Conservation (phyloP, 306 rosid species). For the Rosa lucieae region DNA sequence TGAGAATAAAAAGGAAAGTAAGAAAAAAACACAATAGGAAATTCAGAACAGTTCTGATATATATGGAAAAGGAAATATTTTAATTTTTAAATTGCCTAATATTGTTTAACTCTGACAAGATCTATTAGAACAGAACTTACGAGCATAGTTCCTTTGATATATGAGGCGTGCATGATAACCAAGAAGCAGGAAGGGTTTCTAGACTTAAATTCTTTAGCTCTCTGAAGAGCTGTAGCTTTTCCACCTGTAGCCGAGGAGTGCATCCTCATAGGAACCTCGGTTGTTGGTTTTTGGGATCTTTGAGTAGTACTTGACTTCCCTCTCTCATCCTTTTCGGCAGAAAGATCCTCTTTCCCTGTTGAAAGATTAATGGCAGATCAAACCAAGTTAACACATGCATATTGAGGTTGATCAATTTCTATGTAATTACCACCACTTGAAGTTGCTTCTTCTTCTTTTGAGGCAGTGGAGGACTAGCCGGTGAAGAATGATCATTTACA, state of each 20-base stretch:
- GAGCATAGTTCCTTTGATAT: not conserved
- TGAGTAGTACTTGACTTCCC: not conserved
- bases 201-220: slow-evolving; percentile 13
- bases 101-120: not conserved
- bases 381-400: not conserved
- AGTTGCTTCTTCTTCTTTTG: not conserved
- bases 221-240: slow-evolving; percentile 6
- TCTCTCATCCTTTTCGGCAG: not conserved
- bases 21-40: not conserved
- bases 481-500: not conserved
- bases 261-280: not conserved
- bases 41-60: not conserved
- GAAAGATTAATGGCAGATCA: not conserved
- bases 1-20: not conserved
- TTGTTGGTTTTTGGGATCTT: not conserved
- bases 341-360: not conserved
- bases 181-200: slow-evolving; percentile 12
- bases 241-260: not conserved
- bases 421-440: not conserved
- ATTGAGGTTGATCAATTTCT: not conserved
- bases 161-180: slow-evolving; percentile 14
- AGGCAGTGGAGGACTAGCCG: not conserved
- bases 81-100: not conserved
- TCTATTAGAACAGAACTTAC: not conserved
- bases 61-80: not conserved